Percentiles rank a stretch among this genome's conserved stretches.
Evolutionary conservation across 768 basidiomycete species (phyloP).

Genomic region (Galerina sulciceps): DNA sequence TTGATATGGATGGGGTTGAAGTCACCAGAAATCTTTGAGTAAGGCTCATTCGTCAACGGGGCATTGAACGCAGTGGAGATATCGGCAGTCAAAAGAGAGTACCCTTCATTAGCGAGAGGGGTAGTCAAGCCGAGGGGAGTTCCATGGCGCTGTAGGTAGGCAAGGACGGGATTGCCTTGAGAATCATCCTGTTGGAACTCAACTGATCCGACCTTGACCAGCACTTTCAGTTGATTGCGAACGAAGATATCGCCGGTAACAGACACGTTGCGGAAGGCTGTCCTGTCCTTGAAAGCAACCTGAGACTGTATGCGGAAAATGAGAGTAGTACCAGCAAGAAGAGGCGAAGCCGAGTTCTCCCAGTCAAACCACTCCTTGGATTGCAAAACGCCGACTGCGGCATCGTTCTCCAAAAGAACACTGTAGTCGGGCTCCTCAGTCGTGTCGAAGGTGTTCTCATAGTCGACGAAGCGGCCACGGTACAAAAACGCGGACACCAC

Average conservation of each 20-base stretch:
- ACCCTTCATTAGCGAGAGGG: conserved; percentile 85
- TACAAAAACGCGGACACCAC: conserved; percentile 96
- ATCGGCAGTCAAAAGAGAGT: conserved; percentile 72
- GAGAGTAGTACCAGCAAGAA: conserved; percentile 79
- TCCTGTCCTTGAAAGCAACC: conserved; percentile 90
- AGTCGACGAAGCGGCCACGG: conserved; percentile 93
- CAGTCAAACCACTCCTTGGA: conserved; percentile 99
- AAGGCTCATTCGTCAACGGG: conserved; percentile 92
- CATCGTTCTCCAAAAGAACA: conserved; percentile 74
- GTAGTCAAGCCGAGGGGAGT: conserved; percentile 73
- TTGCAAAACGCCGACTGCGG: conserved; percentile 86
- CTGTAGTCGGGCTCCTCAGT: conserved; percentile 88
- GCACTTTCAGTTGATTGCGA: conserved; percentile 84
- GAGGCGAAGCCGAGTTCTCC: conserved; percentile 81
- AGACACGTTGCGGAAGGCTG: conserved; percentile 76
- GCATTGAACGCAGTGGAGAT: conserved; percentile 73
- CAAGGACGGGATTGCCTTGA: conserved; percentile 91
- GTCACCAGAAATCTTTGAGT: conserved; percentile 95
- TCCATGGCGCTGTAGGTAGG: conserved; percentile 93
- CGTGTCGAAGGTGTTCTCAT: conserved; percentile 94
- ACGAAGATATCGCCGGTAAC: conserved; percentile 88
- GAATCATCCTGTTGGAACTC: conserved; percentile 87
- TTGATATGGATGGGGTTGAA: conserved; percentile 99
- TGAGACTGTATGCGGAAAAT: conserved; percentile 90
- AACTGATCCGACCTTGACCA: conserved; percentile 88